phyloP scores from a whole-genome alignment of 2,329 filamentous ascomycete species.

The Zasmidium cellare region DNA sequence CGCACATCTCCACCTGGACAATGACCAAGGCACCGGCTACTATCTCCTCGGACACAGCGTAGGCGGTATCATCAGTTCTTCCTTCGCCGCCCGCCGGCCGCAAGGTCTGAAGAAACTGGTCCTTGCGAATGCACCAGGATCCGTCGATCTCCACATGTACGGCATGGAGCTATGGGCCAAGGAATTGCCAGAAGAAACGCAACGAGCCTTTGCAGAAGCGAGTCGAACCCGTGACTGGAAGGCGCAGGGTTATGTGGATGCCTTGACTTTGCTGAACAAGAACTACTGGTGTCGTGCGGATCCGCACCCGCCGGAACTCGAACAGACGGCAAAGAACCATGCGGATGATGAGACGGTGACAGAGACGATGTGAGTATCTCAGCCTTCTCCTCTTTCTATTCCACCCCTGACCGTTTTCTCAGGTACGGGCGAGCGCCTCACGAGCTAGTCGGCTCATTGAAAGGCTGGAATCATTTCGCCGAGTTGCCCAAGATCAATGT shows the following conservation, averaged over 20 bases:
- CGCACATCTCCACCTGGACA: conserved; percentile 29
- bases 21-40: conserved; percentile 23
- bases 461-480: not conserved
- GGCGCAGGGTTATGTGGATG: not conserved
- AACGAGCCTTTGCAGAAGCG: not conserved
- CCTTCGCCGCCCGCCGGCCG: conserved; percentile 37
- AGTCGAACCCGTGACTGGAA: not conserved
- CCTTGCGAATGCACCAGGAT: conserved; percentile 18
- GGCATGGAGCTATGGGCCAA: not conserved
- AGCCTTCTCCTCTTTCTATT: too few species aligned
- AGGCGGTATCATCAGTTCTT: conserved; percentile 49
- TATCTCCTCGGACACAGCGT: conserved; percentile 49
- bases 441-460: not conserved
- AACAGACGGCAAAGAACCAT: not conserved
- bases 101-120: conserved; percentile 37
- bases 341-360: not conserved
- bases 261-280: not conserved
- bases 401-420: not conserved
- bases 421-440: not conserved
- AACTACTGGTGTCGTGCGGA: not conserved
- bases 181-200: not conserved
- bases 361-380: not conserved
- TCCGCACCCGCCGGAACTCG: not conserved
- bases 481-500: not conserved
- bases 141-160: not conserved